Percentiles rank a stretch among this genome's conserved stretches.
These are phyloP conservation scores for Melanomma pulvis-pyrius DNA, from an alignment of 495 filamentous ascomycete species.

Conservation along the genomic window DNA sequence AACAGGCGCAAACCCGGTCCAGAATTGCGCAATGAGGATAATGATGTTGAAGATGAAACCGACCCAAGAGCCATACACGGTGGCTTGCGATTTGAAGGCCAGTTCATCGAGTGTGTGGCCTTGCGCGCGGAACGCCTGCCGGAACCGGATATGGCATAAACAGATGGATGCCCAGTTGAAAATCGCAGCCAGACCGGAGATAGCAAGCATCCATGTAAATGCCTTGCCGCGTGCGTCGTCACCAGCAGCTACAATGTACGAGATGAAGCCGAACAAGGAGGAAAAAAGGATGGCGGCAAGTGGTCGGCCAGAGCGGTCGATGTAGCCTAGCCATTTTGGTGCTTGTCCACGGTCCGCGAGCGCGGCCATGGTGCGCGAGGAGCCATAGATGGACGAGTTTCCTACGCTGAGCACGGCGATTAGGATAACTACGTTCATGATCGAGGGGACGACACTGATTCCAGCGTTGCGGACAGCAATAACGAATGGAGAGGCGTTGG, in stretches of 20 bases:
- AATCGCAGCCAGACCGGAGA: slow-evolving; percentile 85
- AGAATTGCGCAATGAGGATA: slow-evolving; percentile 52
- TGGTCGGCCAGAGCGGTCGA: slow-evolving; percentile 47
- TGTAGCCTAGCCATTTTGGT: slow-evolving; percentile 46
- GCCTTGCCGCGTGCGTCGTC: slow-evolving; percentile 64
- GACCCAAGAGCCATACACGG: slow-evolving; percentile 79
- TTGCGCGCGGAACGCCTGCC: slow-evolving; percentile 70
- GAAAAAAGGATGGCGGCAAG: slow-evolving; percentile 75
- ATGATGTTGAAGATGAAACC: slow-evolving; percentile 78
- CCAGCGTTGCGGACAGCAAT: slow-evolving; percentile 46
- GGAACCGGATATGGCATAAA: slow-evolving; percentile 89
- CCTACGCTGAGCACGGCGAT: slow-evolving; percentile 47
- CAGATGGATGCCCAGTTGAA: slow-evolving; percentile 96
- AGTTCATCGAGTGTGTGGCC: slow-evolving; percentile 75
- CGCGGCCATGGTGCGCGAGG: slow-evolving; percentile 46
- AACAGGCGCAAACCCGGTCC: slow-evolving; percentile 41
- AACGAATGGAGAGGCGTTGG: slow-evolving; percentile 46
- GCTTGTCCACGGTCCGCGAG: slow-evolving; percentile 47
- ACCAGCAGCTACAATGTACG: slow-evolving; percentile 68
- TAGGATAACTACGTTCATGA: slow-evolving; percentile 49
- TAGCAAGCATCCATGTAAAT: slow-evolving; percentile 86
- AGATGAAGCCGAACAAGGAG: slow-evolving; percentile 71
- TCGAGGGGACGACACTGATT: slow-evolving; percentile 42
- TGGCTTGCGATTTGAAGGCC: slow-evolving; percentile 80
- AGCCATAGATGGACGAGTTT: slow-evolving; percentile 47